Evolutionary conservation across 495 filamentous ascomycete genomes (phyloP), one percentile per base, ranked within the genome.

Genomic region (Neurospora cerealis): DNA sequence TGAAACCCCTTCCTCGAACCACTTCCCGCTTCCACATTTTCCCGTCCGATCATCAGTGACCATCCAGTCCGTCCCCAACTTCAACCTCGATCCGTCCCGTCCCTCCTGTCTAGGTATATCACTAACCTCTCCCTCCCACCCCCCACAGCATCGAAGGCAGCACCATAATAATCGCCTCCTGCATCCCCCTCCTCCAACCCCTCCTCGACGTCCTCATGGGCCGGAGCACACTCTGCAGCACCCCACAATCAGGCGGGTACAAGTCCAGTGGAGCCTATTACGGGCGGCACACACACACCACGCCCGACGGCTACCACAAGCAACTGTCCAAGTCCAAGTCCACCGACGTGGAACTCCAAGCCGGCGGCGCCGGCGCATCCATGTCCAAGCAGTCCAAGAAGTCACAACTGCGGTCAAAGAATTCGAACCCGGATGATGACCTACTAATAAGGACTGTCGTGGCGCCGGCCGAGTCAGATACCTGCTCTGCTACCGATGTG

Each of bases 81-180:
- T n/a, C n/a, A n/a, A n/a, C n/a, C n/a, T n/a, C n/a, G n/a, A n/a
- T n/a, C n/a, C n/a, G n/a, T n/a, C n/a, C n/a, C n/a, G n/a, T n/a
- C n/a, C n/a, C n/a, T n/a, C n/a, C n/a, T n/a, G n/a, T n/a, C n/a
- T n/a, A n/a, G n/a, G n/a, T n/a, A n/a, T n/a, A n/a, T n/a, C n/a
- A n/a, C n/a, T n/a, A n/a, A n/a, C n/a, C n/a, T n/a, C n/a, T n/a
- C n/a, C n/a, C n/a, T n/a, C n/a, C n/a, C n/a, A n/a, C n/a, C n/a
- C n/a, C n/a, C n/a, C n/a, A n/a, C 69, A 85, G 83, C 38, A 78
- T 86, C 78, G 85, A 88, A 78, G 83, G 82, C 21, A 83, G 83
- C 76, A 79, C 81, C 38, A 79, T 87, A 73, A 85, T 86, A 73
- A 83, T 86, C 40, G 85, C 86, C 17, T 81, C 84, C 36, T 87